Evolutionary conservation across 257 asterid species (phyloP), one percentile per base, ranked within the genome.

Genomic region (Solanum rostratum): DNA sequence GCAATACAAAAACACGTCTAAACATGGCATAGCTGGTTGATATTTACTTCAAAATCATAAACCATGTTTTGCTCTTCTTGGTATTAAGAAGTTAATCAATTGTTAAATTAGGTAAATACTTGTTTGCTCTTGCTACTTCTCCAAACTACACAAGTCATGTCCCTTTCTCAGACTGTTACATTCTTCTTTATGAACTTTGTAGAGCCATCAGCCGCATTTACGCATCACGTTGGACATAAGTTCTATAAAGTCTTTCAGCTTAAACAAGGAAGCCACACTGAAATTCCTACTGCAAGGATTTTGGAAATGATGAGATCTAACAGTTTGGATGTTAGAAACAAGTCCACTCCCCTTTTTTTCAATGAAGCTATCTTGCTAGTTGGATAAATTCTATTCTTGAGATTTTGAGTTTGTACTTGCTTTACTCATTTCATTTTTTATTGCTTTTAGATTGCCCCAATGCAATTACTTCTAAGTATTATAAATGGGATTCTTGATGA

Each of bases 281-380:
- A 96, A 86, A 90, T 93, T 86, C 93, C 98, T 5, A 87, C 94
- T 65, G 86, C 95, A 76, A 96, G 88, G 82, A 90, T 96, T 84
- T 88, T 98, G 54, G 95, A 94, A 86, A 91, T 95, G 95, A 92
- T 92, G 97, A 93, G 92, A 90, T 90, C 99, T 16, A 96, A 92
- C 85, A 89, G 97, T 94, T 89, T 96, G 90, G 97, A 95, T 90
- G 99, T 95, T 89, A 86, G 93, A 87, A 83, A 83, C 43, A 66
- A 84, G 84, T 54, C 84, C 69, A 5, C 39, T 10, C 15, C 2
- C 20, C 46, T 18, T 62, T 79, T 85, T 66, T 33, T 57, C 20
- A 68, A 69, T 37, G 53, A 6, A 80, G 55, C 83, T 45, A 50
- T 79, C 53, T 49, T 10, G 29, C 80, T 46, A 65, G 68, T 66